Base-by-base conservation (phyloP, 1,139 yeast genomes). In the Nakaseomyces kungkrabaensis region DNA sequence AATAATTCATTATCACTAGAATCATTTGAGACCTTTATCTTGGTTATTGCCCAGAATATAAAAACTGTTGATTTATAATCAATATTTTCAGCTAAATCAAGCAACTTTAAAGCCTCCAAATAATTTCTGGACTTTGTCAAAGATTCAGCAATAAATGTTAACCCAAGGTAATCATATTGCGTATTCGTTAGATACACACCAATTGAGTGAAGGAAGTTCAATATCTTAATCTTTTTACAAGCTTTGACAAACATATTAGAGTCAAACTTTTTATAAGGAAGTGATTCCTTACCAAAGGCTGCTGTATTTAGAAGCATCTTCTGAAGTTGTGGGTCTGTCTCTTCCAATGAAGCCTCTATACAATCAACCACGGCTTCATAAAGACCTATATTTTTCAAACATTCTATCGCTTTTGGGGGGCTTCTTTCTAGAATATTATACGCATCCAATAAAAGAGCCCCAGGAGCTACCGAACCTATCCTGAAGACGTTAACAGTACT, bases 331-430 rank as follows among this genome's bases (percentile, higher is more conserved):
- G 85, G 76, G 52, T 82, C 85, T 59, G 86, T 80, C 59, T 90
- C 97, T 48, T 82, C 82, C 6, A 81, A 68, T 0, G 96, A 85
- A 0, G 94, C 95, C 3, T 75, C 70, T 9, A 90, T 74, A 62
- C 96, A 87, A 27, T 77, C 78, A 37, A 76, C 74, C 1, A 90
- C 82, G 0, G 97, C 96, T 8, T 68, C 69, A 0, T 70, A 68
- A 26, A 92, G 68, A 25, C 75, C 68, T 6, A 85, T 73, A 38
- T 83, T 77, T 51, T 81, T 74, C 38, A 89, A 67, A 54, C 85
- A 87, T 51, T 87, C 89, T 59, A 87, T 87, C 0, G 96, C 95
- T 60, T 85, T 83, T 0, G 97, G 88, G 0, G 95, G 78, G 58
- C 84, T 82, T 41, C 72, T 58, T 3, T 57, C 70, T 17, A 88